Evolutionary conservation across 2,329 filamentous ascomycete species (phyloP).

Genomic region (Monosporascus sp.): DNA sequence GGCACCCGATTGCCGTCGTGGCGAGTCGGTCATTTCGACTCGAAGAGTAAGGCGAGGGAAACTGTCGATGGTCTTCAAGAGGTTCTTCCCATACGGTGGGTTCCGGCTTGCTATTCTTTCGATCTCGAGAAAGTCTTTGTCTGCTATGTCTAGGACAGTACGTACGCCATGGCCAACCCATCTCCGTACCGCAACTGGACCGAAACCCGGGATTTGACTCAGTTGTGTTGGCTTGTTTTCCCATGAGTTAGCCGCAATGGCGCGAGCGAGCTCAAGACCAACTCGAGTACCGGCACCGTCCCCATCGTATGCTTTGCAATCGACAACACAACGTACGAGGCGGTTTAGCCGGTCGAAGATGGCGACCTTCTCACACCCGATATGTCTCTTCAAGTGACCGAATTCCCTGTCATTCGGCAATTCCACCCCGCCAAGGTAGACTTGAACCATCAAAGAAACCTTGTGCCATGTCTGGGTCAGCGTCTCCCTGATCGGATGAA

Average conservation of each 20-base stretch:
- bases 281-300: conserved; percentile 66
- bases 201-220: conserved; percentile 76
- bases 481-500: conserved; percentile 65
- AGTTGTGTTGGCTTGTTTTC: conserved; percentile 78
- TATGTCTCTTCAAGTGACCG: conserved; percentile 49
- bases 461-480: conserved; percentile 67
- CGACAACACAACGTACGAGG: conserved; percentile 69
- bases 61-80: conserved; percentile 58
- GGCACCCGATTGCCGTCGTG: conserved; percentile 24
- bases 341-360: conserved; percentile 67
- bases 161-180: conserved; percentile 66
- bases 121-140: conserved; percentile 64
- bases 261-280: conserved; percentile 73
- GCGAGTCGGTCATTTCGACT: conserved; percentile 32
- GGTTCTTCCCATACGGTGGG: conserved; percentile 72
- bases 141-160: conserved; percentile 65
- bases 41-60: conserved; percentile 60
- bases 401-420: conserved; percentile 54
- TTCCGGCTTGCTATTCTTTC: conserved; percentile 74
- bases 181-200: conserved; percentile 69
- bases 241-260: conserved; percentile 71
- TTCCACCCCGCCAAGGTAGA: conserved; percentile 64
- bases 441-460: conserved; percentile 71
- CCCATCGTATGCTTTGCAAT: conserved; percentile 56
- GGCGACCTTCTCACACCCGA: conserved; percentile 54